Evolutionary conservation across 192 early-diverging fungal genomes (phyloP).

Genomic region (Dissophora globulifera): DNA sequence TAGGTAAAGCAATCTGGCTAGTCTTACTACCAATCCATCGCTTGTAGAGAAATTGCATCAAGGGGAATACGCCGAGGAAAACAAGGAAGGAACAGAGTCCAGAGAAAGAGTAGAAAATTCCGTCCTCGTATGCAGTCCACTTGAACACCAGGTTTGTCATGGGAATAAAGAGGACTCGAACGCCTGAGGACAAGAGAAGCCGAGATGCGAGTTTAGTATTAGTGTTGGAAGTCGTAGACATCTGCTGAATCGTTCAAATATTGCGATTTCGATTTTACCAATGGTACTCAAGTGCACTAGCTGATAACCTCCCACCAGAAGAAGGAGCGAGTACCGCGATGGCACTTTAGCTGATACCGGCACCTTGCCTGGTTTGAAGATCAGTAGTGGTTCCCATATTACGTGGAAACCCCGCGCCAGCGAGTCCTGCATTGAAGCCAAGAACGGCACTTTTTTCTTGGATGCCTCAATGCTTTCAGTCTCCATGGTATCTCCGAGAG

Average conservation of each 20-base stretch:
- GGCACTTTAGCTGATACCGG: constrained; percentile 2
- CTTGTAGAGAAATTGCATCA: constrained; percentile 10
- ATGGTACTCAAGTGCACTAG: background rate
- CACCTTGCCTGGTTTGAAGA: constrained; percentile 10
- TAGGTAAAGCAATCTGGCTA: background rate
- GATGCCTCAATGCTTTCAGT: too few relatives aligned
- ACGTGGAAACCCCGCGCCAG: background rate
- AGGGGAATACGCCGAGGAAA: constrained; percentile 5
- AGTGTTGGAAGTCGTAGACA: background rate
- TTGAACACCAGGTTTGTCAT: constrained; percentile 20
- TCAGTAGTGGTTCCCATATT: background rate
- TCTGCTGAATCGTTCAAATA: background rate
- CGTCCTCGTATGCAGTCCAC: constrained; percentile 8
- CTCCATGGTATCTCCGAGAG: too few relatives aligned
- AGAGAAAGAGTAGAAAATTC: constrained; percentile 3
- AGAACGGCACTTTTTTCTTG: background rate
- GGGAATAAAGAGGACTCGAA: background rate
- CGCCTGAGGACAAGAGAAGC: constrained; percentile 1
- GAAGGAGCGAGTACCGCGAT: constrained; percentile 2
- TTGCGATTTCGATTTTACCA: constrained; percentile 3
- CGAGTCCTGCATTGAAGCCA: background rate
- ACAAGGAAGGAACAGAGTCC: background rate
- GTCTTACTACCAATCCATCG: background rate
- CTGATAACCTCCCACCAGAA: background rate
- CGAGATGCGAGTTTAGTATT: too few relatives aligned